These are phyloP conservation scores for Capniomyces stellatus DNA, from an alignment of 371 early-diverging fungal genomes.

Conservation along the genomic window DNA sequence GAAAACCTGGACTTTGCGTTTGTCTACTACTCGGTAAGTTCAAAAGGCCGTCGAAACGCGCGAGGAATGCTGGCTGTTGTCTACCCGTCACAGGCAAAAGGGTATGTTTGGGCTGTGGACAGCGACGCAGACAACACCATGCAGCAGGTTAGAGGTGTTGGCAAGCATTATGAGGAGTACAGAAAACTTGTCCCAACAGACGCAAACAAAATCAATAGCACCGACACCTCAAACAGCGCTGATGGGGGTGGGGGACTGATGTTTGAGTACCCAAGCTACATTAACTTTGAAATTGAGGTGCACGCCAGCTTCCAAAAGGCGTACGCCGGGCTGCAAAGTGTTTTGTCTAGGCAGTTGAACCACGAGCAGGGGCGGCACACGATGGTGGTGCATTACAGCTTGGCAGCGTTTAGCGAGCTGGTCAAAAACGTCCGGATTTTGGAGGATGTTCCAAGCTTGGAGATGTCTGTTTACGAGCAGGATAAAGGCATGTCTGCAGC, in stretches of 20 bases:
- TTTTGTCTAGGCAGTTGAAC: not conserved
- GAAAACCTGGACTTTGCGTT: not conserved
- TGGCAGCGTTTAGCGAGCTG: not conserved
- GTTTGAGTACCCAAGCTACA: not conserved
- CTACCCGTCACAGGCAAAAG: not conserved
- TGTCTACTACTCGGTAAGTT: not conserved
- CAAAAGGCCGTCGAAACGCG: not conserved
- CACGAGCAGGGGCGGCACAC: not conserved
- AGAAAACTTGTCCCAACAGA: no score
- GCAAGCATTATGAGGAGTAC: not conserved
- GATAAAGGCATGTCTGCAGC: not conserved
- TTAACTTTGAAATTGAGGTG: not conserved
- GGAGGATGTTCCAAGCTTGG: conserved; percentile 1
- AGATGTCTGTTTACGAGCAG: not conserved
- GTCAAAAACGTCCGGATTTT: conserved; percentile 1
- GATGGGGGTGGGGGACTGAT: not conserved
- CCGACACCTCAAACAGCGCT: not conserved
- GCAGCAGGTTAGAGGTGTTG: not conserved
- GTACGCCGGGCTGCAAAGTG: not conserved
- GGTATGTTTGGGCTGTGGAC: conserved; percentile 1
- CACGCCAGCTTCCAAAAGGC: not conserved
- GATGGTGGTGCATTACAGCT: not conserved
- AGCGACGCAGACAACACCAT: not conserved
- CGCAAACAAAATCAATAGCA: no score
- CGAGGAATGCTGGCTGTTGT: not conserved